phyloP scores from a whole-genome alignment of 345 rosid species.

The Rhizophora apiculata region DNA sequence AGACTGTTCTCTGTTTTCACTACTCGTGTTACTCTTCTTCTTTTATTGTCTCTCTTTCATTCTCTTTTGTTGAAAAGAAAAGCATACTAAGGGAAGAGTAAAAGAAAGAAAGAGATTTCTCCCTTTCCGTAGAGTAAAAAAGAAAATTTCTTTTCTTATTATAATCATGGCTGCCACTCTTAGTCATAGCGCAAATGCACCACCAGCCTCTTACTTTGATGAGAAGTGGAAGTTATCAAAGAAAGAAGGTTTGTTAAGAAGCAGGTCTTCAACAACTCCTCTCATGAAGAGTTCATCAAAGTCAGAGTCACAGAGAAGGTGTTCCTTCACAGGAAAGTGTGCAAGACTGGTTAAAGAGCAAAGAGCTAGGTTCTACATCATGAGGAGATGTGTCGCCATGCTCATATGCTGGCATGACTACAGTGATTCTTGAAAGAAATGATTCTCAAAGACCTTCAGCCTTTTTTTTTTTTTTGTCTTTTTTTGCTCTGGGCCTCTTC shows the following conservation, averaged over 20 bases:
- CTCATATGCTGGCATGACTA: slow-evolving; percentile 94
- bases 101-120: neutral
- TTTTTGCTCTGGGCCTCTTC: too few relatives aligned
- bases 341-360: slow-evolving; percentile 81
- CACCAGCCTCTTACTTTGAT: slow-evolving; percentile 20
- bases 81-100: neutral
- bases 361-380: slow-evolving; percentile 88
- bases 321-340: slow-evolving; percentile 75
- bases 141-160: too few relatives aligned
- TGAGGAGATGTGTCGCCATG: slow-evolving; percentile 87
- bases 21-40: neutral
- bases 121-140: neutral
- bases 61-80: neutral
- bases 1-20: slow-evolving; percentile 10
- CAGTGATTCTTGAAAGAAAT: slow-evolving; percentile 50
- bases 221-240: slow-evolving; percentile 34
- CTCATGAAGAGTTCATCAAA: slow-evolving; percentile 26
- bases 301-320: slow-evolving; percentile 34
- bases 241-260: slow-evolving; percentile 47
- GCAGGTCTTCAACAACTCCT: slow-evolving; percentile 42
- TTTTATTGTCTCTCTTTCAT: neutral
- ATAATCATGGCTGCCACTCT: slow-evolving; percentile 5
- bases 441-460: neutral
- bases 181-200: slow-evolving; percentile 21
- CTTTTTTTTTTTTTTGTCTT: neutral